phyloP scores from a whole-genome alignment of 1,139 yeast genomes.

The Torulaspora globosa region DNA sequence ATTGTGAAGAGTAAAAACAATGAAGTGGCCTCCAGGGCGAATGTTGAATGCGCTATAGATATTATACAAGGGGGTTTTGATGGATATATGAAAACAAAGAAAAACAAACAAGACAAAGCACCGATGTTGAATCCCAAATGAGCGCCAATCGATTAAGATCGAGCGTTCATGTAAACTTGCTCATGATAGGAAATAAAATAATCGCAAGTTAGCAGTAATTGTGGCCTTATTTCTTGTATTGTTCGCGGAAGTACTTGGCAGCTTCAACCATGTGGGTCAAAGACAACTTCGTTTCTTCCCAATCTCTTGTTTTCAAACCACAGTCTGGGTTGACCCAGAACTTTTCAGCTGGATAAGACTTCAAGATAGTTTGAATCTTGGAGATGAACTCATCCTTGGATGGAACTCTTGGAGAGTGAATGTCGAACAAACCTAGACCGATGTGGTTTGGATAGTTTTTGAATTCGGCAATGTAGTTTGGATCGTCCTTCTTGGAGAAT shows the following conservation, averaged over 20 bases:
- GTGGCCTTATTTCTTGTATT: conserved; percentile 37
- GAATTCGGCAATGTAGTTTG: conserved; percentile 96
- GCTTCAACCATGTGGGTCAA: conserved; percentile 98
- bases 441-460: conserved; percentile 98
- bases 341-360: conserved; percentile 95
- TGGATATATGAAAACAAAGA: conserved; percentile 14
- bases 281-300: conserved; percentile 84
- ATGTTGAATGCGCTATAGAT: conserved; percentile 37
- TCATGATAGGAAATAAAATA: conserved; percentile 4
- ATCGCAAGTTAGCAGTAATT: conserved; percentile 1
- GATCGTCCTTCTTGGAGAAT: conserved; percentile 99
- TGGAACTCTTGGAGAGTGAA: conserved; percentile 99
- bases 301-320: conserved; percentile 97
- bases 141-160: conserved; percentile 9
- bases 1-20: not conserved
- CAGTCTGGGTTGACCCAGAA: conserved; percentile 99
- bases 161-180: conserved; percentile 1
- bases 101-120: conserved; percentile 17
- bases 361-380: conserved; percentile 90
- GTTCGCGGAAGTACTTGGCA: conserved; percentile 90
- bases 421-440: conserved; percentile 98
- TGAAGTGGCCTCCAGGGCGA: conserved; percentile 23
- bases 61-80: conserved; percentile 25
- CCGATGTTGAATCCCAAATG: conserved; percentile 30
- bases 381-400: conserved; percentile 92